These are phyloP conservation scores for Bacterosira constricta DNA, from an alignment of 108 stramenopile species.

Conservation along the genomic window DNA sequence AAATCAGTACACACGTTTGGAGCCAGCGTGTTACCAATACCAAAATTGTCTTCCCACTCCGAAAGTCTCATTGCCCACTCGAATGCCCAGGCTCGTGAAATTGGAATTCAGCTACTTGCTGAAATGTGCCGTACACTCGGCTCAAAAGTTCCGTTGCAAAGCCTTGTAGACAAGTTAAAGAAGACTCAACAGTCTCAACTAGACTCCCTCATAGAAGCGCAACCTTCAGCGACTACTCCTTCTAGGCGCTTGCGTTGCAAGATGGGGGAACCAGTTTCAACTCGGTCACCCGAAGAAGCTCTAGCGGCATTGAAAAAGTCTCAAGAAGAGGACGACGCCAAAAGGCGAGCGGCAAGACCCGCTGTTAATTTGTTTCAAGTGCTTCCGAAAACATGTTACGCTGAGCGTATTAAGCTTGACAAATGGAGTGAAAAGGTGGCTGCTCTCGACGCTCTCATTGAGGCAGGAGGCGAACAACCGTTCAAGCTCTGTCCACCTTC, in stretches of 20 bases:
- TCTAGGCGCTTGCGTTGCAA: slow-evolving; percentile 48
- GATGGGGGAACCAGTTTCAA: slow-evolving; percentile 1
- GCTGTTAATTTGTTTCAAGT: slow-evolving; percentile 74
- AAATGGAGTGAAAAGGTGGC: slow-evolving; percentile 90
- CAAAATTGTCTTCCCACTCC: slow-evolving; percentile 46
- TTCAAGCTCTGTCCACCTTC: slow-evolving; percentile 75
- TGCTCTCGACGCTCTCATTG: slow-evolving; percentile 73
- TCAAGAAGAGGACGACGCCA: slow-evolving; percentile 64
- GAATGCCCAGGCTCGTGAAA: slow-evolving; percentile 79
- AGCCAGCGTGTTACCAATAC: slow-evolving; percentile 61
- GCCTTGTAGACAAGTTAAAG: slow-evolving; percentile 72
- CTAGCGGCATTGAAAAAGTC: slow-evolving; percentile 59
- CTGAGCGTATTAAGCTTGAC: slow-evolving; percentile 55
- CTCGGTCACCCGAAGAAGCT: slow-evolving; percentile 50
- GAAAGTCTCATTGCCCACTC: slow-evolving; percentile 70
- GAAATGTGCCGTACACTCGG: slow-evolving; percentile 86
- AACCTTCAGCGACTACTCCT: slow-evolving; percentile 49
- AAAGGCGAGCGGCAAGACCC: slow-evolving; percentile 61
- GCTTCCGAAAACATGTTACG: slow-evolving; percentile 69
- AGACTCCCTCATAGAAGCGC: slow-evolving; percentile 59
- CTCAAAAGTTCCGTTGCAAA: slow-evolving; percentile 65
- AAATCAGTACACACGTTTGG: slow-evolving; percentile 71
- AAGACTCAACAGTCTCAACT: slow-evolving; percentile 74
- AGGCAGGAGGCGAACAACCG: slow-evolving; percentile 82
- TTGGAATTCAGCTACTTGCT: slow-evolving; percentile 71